Base-by-base conservation (phyloP, 441 rosid genomes). In the Eutrema salsugineum region DNA sequence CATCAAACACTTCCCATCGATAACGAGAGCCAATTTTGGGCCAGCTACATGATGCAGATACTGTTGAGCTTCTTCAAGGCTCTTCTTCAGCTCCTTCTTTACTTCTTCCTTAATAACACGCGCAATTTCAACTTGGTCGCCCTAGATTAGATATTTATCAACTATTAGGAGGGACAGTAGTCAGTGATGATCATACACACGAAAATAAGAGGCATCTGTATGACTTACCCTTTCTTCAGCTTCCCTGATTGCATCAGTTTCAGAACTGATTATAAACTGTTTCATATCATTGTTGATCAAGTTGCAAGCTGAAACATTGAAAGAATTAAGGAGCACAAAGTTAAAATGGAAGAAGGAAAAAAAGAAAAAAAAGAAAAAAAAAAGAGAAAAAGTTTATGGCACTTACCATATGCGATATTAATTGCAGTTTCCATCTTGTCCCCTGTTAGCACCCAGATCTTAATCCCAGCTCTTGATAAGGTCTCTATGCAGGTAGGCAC, bases 391-490 rank as follows among this genome's bases (percentile, higher is more conserved):
- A 30, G 6, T 49, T 50, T 30, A 48, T 38, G 56, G n/a, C 30
- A 84, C 84, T 74, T 71, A 90, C 99, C 97, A 83, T 96, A 96
- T 57, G 97, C 98, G 56, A 96, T 96, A 86, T 96, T 96, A 64
- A 93, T 90, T 50, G 99, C 99, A 2, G 99, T 96, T 91, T 93
- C 99, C 90, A 96, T 79, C 82, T 96, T 93, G 83, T 93, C 99
- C 68, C 99, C 99, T 59, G 98, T 93, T 66, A 96, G 80, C 78
- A 96, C 88, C 99, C 99, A 96, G 68, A 96, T 91, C 88, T 96
- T 96, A 71, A 96, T 96, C 71, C 99, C 99, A 77, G 99, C 99
- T 83, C 83, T 90, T 42, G 97, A 83, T 78, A 96, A 97, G 73
- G 97, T 96, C 81, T 96, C 93, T 73, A 96, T 96, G 82, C 99